Conservation (phyloP, 2,329 filamentous ascomycete genomes). For the Coniochaeta pulveracea region DNA sequence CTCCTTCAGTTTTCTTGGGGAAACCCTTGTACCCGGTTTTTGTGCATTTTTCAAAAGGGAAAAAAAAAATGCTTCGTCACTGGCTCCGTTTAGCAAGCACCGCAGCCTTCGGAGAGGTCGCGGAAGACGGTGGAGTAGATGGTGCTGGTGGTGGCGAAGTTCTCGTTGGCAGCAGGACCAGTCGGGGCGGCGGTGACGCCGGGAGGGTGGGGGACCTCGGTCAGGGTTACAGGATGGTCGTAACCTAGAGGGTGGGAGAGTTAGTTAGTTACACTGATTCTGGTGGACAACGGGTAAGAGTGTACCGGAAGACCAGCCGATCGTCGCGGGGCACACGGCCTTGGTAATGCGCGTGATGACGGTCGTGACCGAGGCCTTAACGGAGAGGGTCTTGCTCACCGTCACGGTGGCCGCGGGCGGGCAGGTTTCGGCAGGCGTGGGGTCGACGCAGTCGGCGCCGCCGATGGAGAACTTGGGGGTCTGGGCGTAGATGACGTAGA, state of each 20-base stretch:
- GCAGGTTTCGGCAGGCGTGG: slow-evolving; percentile 13
- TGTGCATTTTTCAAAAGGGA: background rate
- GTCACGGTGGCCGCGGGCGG: slow-evolving; percentile 14
- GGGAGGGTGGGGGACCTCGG: slow-evolving; percentile 5
- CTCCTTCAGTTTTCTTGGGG: too few relatives aligned
- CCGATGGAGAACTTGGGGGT: slow-evolving; percentile 24
- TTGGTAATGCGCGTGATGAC: slow-evolving; percentile 5
- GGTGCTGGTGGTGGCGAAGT: slow-evolving; percentile 8
- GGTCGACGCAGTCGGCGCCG: slow-evolving; percentile 17
- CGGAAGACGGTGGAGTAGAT: slow-evolving; percentile 13
- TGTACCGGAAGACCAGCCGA: too few relatives aligned
- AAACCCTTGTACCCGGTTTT: background rate
- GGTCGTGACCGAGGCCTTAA: background rate
- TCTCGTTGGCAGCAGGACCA: slow-evolving; percentile 2
- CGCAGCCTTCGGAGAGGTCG: slow-evolving; percentile 11
- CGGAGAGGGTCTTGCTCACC: slow-evolving; percentile 11
- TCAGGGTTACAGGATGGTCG: slow-evolving; percentile 9
- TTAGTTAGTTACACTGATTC: background rate
- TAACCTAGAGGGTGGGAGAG: slow-evolving; percentile 4
- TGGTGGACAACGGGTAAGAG: too few relatives aligned
- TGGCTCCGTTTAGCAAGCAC: slow-evolving; percentile 1
- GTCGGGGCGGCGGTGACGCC: slow-evolving; percentile 7
- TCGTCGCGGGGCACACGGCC: background rate
- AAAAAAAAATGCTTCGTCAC: background rate
- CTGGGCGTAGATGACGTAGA: slow-evolving; percentile 30